Evolutionary conservation across 2,329 filamentous ascomycete genomes (phyloP), one percentile per base, ranked within the genome.

Genomic region (Fusarium sp.): DNA sequence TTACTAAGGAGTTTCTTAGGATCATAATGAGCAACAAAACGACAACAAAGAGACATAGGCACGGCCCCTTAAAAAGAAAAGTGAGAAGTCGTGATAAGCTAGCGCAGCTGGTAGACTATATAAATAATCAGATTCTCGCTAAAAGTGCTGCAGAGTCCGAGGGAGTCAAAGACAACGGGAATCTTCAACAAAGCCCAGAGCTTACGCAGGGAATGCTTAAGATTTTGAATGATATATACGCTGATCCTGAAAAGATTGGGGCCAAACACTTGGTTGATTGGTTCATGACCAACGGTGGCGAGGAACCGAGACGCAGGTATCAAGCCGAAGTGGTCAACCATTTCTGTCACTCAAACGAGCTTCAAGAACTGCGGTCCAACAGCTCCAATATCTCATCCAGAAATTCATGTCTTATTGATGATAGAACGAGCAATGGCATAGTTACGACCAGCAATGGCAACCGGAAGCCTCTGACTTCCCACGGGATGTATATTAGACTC

Each of bases 341-440:
- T 2, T 64, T 64, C 8, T 64, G 25, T 1, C 37, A 35, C 6
- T 10, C 28, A 13, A 3, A 1, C n/a, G 37, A 47, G 13, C 5
- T 62, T 18, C n/a, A 4, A 16, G 60, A 63, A 1, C 11, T 63
- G 0, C 1, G 5, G 6, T 63, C n/a, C 3, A 37, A 16, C 21
- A 64, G 3, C 25, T 7, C 0, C 6, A 9, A 19, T 44, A 2
- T 62, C 1, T 44, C 38, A 1, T 5, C 1, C 0, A 23, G 2
- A 3, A 44, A 21, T 0, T 5, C 21, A 0, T 64, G 61, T 3
- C 28, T 64, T 2, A 7, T 63, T 2, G 58, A 64, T 0, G 57
- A 63, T 1, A 44, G 58, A 33, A 38, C 21, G 1, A 37, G 9
- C 8, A 7, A 44, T 18, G 56, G 61, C 2, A 18, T 3, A 1